Base-by-base conservation (phyloP, 331 rosid species). In the Quercus tomentella region DNA sequence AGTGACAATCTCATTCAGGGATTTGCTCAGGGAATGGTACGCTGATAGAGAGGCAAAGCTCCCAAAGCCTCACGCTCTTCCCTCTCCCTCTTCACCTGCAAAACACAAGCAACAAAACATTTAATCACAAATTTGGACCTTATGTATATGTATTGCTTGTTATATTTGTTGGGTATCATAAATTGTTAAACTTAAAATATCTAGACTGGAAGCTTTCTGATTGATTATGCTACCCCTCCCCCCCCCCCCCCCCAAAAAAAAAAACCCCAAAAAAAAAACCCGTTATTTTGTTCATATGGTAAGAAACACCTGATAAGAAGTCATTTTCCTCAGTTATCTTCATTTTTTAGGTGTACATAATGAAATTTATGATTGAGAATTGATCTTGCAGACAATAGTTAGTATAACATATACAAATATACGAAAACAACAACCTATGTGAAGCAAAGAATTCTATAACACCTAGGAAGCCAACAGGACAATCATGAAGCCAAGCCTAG, bases 61-160 rank as follows among this genome's bases (percentile, higher is more conserved):
- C 99, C 97, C 91, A 95, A 88, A 71, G 92, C 88, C 78, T 90
- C 97, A 5, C 97, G 97, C 85, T 95, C 99, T 71, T 87, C 89
- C 56, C 76, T 91, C 85, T 95, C 99, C 84, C 49, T 88, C 90
- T 95, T 95, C 84, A 95, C 98, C 99, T 95, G 92, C 77, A 83
- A 82, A 81, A 60, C 14, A 45, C 28, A 63, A 23, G 79, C 20
- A 28, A 22, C 65, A 61, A 52, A 76, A 45, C 77, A 71, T 37
- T 80, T 18, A 61, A 41, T 63, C 17, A 76, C 61, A 60, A 23
- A 45, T 61, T 31, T 68, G 58, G 17, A 57, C 73, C 56, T 33
- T 12, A 18, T 17, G 12, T 31, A 7, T 7, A 37, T 37, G 12
- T 8, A 14, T 66, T 16, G 10, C 22, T 30, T 66, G 18, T 33